Percentiles rank a stretch among this genome's conserved stretches.
These are phyloP conservation scores for Coemansia sp. DNA, from an alignment of 192 early-diverging fungal genomes.

Conservation along the genomic window DNA sequence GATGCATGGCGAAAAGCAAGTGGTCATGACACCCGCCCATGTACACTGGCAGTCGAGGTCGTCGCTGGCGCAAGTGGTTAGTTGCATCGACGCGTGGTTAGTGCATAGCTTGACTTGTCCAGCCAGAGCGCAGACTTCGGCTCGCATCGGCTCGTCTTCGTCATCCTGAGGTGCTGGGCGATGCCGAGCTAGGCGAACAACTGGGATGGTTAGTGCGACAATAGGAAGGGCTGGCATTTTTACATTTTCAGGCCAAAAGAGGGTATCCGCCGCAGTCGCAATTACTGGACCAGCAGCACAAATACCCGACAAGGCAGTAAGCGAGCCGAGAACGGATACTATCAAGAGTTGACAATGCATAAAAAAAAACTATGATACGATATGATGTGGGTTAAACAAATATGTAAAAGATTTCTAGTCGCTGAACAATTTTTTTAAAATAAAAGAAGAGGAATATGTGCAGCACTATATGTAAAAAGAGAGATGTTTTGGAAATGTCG, in stretches of 20 bases:
- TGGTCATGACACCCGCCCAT: slow-evolving; percentile 41
- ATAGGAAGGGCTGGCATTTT: neutral
- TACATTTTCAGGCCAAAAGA: neutral
- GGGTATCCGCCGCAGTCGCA: neutral
- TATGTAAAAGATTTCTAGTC: neutral
- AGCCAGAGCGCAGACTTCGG: slow-evolving; percentile 31
- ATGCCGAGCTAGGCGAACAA: neutral
- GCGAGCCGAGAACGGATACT: slow-evolving; percentile 2
- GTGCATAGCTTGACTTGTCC: slow-evolving; percentile 52
- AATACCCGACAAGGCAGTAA: neutral
- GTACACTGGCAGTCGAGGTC: slow-evolving; percentile 55
- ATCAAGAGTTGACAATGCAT: slow-evolving; percentile 8
- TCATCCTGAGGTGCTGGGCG: neutral
- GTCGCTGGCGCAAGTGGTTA: slow-evolving; percentile 41
- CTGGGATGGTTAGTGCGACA: neutral
- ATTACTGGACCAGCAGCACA: neutral
- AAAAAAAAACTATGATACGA: neutral
- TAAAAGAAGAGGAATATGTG: neutral
- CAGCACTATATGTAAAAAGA: neutral
- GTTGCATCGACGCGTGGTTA: slow-evolving; percentile 52
- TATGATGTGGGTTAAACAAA: neutral
- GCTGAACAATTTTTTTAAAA: neutral
- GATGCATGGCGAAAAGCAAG: slow-evolving; percentile 49
- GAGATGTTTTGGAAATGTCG: neutral
- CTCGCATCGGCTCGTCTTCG: slow-evolving; percentile 2